Conservation (phyloP, 2,329 filamentous ascomycete species). For the Thermothelomyces thermophilus region DNA sequence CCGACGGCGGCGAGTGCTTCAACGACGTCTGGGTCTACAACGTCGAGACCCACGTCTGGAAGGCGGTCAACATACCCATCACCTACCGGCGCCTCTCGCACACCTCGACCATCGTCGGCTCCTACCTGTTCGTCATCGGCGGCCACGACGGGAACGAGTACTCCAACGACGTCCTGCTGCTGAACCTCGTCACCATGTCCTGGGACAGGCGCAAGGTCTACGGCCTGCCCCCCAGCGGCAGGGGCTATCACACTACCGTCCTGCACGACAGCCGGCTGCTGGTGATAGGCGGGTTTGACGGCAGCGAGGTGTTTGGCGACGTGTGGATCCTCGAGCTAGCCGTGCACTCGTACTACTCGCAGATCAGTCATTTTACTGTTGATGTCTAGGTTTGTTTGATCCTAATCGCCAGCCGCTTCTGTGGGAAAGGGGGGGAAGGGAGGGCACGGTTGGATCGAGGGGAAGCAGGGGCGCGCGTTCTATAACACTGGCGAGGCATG, state of each 20-base stretch:
- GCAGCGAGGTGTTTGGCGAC: constrained; percentile 60
- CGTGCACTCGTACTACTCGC: constrained; percentile 65
- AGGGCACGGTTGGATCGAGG: background rate
- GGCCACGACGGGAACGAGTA: constrained; percentile 66
- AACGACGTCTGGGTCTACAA: constrained; percentile 69
- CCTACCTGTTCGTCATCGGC: constrained; percentile 63
- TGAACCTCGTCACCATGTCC: constrained; percentile 68
- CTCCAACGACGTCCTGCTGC: constrained; percentile 59
- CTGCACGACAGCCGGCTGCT: constrained; percentile 59
- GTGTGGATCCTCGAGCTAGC: constrained; percentile 62
- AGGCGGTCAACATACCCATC: constrained; percentile 49
- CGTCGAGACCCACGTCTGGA: constrained; percentile 56
- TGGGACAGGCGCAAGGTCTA: constrained; percentile 63
- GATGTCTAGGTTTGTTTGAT: constrained; percentile 47
- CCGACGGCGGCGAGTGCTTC: constrained; percentile 65
- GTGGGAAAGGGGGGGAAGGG: no score
- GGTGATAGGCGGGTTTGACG: constrained; percentile 62
- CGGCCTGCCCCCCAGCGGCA: constrained; percentile 53
- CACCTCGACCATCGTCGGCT: constrained; percentile 62
- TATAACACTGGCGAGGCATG: background rate
- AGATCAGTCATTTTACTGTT: constrained; percentile 67
- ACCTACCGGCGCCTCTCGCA: constrained; percentile 61
- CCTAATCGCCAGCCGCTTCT: no score
- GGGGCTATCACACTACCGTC: constrained; percentile 61
- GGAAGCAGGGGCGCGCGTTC: background rate